Percentiles rank a stretch among this genome's conserved stretches.
Conservation (phyloP, 345 rosid species). For the Eucalyptus marginata region DNA sequence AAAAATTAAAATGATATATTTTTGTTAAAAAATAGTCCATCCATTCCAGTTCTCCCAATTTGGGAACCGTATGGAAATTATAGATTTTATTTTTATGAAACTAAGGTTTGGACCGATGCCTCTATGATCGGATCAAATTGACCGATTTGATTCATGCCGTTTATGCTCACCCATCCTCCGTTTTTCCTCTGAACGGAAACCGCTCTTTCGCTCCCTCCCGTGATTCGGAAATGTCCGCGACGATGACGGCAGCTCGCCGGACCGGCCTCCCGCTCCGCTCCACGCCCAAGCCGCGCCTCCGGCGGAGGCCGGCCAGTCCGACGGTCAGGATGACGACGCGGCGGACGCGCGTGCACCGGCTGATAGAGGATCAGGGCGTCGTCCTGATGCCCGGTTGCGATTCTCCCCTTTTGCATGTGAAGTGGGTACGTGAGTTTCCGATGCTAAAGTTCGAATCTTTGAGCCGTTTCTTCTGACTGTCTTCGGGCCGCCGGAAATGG, state of each 20-base stretch:
- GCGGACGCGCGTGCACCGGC: slow-evolving; percentile 28
- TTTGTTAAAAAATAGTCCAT: no score
- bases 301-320: neutral
- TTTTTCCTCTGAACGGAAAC: no score
- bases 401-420: neutral
- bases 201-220: neutral
- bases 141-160: no score
- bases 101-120: no score
- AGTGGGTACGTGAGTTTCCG: neutral
- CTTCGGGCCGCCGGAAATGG: slow-evolving; percentile 40
- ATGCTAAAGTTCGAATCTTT: neutral
- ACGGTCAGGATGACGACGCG: slow-evolving; percentile 25
- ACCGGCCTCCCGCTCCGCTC: neutral
- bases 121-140: no score
- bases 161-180: no score
- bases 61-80: no score
- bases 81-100: no score
- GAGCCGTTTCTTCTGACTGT: neutral
- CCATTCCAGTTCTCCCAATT: no score
- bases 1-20: no score
- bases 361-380: slow-evolving; percentile 33
- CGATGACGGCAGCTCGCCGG: neutral
- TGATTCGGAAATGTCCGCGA: neutral
- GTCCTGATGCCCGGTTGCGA: slow-evolving; percentile 33
- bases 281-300: neutral